These are phyloP conservation scores for sorghum (Sorghum bicolor) DNA, from an alignment of 176 grass and related monocot genomes.

Conservation along the genomic window DNA sequence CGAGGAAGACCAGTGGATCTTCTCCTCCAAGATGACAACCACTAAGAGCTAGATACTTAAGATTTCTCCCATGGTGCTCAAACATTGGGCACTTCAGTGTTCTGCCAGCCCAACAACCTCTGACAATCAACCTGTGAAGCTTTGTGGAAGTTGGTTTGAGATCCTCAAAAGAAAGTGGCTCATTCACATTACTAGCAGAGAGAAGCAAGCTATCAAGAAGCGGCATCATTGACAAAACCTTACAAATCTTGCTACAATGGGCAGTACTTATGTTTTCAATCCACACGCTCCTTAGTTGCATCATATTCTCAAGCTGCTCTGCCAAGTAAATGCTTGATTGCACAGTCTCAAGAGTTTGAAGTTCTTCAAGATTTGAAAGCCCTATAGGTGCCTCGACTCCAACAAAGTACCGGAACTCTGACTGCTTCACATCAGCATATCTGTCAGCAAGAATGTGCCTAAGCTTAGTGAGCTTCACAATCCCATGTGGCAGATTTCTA, in stretches of 20 bases:
- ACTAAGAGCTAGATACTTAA: background rate
- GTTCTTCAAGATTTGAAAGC: background rate
- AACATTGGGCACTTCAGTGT: background rate
- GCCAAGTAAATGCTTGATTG: background rate
- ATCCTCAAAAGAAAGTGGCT: background rate
- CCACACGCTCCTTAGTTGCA: background rate
- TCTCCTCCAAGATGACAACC: background rate
- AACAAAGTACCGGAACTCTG: background rate
- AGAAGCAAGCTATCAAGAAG: constrained; percentile 18
- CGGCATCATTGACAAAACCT: background rate
- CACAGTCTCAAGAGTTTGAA: background rate
- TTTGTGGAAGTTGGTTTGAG: background rate
- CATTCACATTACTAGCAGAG: background rate
- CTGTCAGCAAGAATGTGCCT: background rate
- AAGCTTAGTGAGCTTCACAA: background rate
- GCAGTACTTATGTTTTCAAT: background rate
- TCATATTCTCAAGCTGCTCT: background rate
- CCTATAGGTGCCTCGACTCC: background rate
- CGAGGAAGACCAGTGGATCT: background rate
- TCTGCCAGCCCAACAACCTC: background rate
- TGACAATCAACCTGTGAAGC: constrained; percentile 18
- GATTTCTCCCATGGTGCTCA: background rate
- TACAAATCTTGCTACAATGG: background rate
- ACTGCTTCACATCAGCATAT: background rate
- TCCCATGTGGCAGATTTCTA: background rate